Evolutionary conservation across 371 early-diverging fungal genomes (phyloP), one percentile per base, ranked within the genome.

Genomic region (Apophysomyces trapeziformis): DNA sequence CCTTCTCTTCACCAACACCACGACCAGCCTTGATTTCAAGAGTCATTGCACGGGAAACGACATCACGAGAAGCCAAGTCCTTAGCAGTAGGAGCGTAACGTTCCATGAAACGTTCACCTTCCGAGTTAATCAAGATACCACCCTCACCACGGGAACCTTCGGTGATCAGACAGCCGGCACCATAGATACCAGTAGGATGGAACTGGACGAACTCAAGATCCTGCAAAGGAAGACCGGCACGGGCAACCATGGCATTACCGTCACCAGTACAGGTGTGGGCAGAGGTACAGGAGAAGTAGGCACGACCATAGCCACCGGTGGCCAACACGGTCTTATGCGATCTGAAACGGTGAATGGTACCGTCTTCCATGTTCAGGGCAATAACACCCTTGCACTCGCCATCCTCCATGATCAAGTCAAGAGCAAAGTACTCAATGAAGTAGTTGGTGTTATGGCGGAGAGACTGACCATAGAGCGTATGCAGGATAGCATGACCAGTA

Each of bases 211-310:
- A 96, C 79, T 98, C 97, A 82, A 98, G 86, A 83, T 98, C 97
- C 85, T 95, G 93, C 65, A 96, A 90, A 68, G 94, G 94, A 47
- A 94, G 88, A 59, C 97, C 96, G 50, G 94, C 91, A 64, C 92
- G 92, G 54, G 92, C 84, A 38, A 94, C 93, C 93, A 98, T 96
- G 63, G 97, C 97, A 78, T 95, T 97, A 72, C 98, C 99, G 72
- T 98, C 99, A 81, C 99, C 99, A 60, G 97, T 96, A 86, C 97
- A 98, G 57, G 98, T 97, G 86, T 98, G 99, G 58, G 98, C 98
- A 63, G 95, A 95, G 16, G 99, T 98, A 84, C 96, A 96, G 47
- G 97, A 96, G 87, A 98, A 98, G 88, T 96, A 98, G 58, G 99
- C 95, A 67, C 98, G 93, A 61, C 99, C 99, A 85, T 98, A 98